Conservation (phyloP, 441 rosid species). For the Adansonia rubrostipa region DNA sequence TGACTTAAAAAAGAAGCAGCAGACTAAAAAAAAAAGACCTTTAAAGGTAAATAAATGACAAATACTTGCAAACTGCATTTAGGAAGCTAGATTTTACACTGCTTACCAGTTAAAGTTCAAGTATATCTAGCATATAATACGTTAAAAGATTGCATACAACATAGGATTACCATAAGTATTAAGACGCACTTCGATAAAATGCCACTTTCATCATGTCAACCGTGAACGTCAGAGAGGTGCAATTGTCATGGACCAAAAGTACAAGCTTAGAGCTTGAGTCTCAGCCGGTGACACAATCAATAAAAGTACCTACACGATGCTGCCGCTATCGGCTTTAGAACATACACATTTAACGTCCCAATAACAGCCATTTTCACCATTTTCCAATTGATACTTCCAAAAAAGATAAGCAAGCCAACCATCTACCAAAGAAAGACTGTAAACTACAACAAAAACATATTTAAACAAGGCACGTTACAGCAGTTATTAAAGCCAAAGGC, state of each 20-base stretch:
- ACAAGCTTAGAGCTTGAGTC: too few species aligned
- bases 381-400: background rate
- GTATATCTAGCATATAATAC: slow-evolving; percentile 4
- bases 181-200: background rate
- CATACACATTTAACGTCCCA: background rate
- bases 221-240: background rate
- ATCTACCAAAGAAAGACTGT: background rate
- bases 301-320: background rate
- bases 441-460: background rate
- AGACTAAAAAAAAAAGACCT: background rate
- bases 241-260: background rate
- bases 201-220: background rate
- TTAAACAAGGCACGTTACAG: background rate
- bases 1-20: background rate
- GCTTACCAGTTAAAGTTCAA: background rate
- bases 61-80: background rate
- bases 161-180: background rate
- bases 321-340: background rate
- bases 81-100: background rate
- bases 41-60: background rate
- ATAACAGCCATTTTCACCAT: background rate
- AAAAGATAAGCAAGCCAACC: background rate
- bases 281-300: too few species aligned
- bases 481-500: background rate
- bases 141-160: background rate